Base-by-base conservation (phyloP, 768 basidiomycete species). In the Myochromella boudieri region DNA sequence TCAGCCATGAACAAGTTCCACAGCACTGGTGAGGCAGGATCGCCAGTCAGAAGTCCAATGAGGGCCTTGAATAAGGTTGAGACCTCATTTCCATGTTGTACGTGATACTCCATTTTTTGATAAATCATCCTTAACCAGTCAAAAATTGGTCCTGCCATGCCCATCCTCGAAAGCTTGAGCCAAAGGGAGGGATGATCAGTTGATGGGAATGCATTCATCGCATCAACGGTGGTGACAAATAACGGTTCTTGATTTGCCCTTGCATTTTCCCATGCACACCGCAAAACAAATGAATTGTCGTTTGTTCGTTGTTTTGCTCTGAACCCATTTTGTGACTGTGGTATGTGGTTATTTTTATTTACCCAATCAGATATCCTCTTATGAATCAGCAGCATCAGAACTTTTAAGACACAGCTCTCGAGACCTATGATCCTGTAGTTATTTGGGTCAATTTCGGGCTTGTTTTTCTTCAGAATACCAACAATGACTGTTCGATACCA, bases 351-450 rank as follows among this genome's bases (percentile, higher is more conserved):
- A 28, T 28, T 33, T 6, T n/a, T 28, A 18, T 43, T 37, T 9
- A 37, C 42, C 48, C 48, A 49, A 3, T 22, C 31, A 10, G 42
- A 36, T 11, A 49, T 27, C 9, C 62, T 46, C 5, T 32, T 27
- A 8, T 63, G 58, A 3, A 64, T 57, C 12, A 67, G 49, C 0
- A 64, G 51, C 0, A 62, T 67, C 9, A 59, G 14, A 14, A 55
- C 5, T 41, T 67, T 67, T 10, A 64, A 46, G 7, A 64, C 28
- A 44, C 60, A 64, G 46, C 60, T 56, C 42, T 68, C 66, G 0
- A 66, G 51, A 2, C 59, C 62, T 14, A 68, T 61, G 0, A 53
- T 40, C 6, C 61, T 37, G 40, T 64, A 68, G 56, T 51, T 58
- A 0, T 59, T 49, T 0, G 63, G 48, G 4, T 59, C 44, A 7